Evolutionary conservation across 768 basidiomycete genomes (phyloP).

Genomic region (Collybia sordida): DNA sequence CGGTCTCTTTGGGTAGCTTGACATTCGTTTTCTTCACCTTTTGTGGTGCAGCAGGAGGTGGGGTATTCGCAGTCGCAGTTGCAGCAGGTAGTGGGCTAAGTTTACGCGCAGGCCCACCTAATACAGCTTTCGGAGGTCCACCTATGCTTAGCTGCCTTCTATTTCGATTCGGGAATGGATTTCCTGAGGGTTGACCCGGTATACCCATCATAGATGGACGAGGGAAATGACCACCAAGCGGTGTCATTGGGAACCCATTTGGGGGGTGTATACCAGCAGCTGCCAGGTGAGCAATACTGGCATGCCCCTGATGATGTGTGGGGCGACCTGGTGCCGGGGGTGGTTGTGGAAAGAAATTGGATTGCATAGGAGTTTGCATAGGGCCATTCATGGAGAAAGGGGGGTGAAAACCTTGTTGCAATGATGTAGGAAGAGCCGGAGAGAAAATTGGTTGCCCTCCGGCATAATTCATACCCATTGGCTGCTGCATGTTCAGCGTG

Average conservation of each 20-base stretch:
- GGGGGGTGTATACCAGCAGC: constrained; percentile 60
- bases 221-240: constrained; percentile 57
- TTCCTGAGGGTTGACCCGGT: constrained; percentile 26
- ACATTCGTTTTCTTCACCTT: constrained; percentile 71
- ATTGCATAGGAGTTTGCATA: constrained; percentile 75
- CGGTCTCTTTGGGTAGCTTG: constrained; percentile 73
- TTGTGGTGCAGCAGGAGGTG: constrained; percentile 20
- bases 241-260: constrained; percentile 55
- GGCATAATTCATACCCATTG: constrained; percentile 33
- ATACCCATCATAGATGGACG: constrained; percentile 47
- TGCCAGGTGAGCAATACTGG: constrained; percentile 66
- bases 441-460: constrained; percentile 55
- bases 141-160: constrained; percentile 76
- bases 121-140: constrained; percentile 83
- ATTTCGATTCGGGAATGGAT: constrained; percentile 59
- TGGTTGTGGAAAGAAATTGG: constrained; percentile 55
- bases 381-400: constrained; percentile 46
- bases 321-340: constrained; percentile 54
- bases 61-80: constrained; percentile 22
- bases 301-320: constrained; percentile 50
- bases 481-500: constrained; percentile 55
- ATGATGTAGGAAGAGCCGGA: constrained; percentile 58
- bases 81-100: constrained; percentile 59
- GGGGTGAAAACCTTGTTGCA: constrained; percentile 57
- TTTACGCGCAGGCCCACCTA: constrained; percentile 80